Evolutionary conservation across 2,329 filamentous ascomycete species (phyloP).

Genomic region (Keithomyces neogunnii): DNA sequence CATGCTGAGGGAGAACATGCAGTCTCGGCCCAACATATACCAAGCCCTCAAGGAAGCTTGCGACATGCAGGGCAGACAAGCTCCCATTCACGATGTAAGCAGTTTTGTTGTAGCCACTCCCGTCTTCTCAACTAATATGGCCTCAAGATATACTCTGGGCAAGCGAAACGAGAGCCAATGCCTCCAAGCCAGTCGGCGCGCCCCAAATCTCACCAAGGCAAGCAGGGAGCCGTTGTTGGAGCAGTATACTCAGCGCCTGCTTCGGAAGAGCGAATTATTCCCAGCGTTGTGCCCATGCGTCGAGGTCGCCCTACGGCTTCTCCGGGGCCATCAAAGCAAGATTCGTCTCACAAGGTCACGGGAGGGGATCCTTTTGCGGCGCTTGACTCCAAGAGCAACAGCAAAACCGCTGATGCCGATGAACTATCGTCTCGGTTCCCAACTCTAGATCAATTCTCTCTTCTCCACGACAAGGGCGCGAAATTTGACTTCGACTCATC

Average conservation of each 20-base stretch:
- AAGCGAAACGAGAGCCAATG: slow-evolving; percentile 55
- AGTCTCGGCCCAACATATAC: slow-evolving; percentile 80
- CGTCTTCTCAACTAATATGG: slow-evolving; percentile 6
- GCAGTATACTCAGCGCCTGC: slow-evolving; percentile 72
- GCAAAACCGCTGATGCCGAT: slow-evolving; percentile 48
- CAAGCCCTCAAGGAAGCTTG: slow-evolving; percentile 83
- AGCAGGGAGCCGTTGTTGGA: slow-evolving; percentile 57
- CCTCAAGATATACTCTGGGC: slow-evolving; percentile 60
- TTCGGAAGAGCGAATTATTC: slow-evolving; percentile 63
- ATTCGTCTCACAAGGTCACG: slow-evolving; percentile 56
- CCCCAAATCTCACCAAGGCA: slow-evolving; percentile 46
- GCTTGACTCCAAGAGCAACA: slow-evolving; percentile 55
- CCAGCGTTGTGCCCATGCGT: slow-evolving; percentile 90
- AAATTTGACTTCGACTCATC: slow-evolving; percentile 75
- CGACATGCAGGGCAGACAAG: slow-evolving; percentile 76
- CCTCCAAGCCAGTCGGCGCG: slow-evolving; percentile 15
- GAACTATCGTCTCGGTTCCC: slow-evolving; percentile 83
- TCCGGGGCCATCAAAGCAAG: slow-evolving; percentile 33
- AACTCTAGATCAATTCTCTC: slow-evolving; percentile 83
- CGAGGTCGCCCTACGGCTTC: slow-evolving; percentile 57
- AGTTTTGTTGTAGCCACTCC: background rate
- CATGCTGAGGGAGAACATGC: slow-evolving; percentile 82
- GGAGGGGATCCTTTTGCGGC: slow-evolving; percentile 82
- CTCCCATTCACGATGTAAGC: slow-evolving; percentile 82
- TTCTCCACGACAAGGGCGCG: slow-evolving; percentile 74